Evolutionary conservation across 441 rosid species (phyloP).

Genomic region (Jatropha multifida): DNA sequence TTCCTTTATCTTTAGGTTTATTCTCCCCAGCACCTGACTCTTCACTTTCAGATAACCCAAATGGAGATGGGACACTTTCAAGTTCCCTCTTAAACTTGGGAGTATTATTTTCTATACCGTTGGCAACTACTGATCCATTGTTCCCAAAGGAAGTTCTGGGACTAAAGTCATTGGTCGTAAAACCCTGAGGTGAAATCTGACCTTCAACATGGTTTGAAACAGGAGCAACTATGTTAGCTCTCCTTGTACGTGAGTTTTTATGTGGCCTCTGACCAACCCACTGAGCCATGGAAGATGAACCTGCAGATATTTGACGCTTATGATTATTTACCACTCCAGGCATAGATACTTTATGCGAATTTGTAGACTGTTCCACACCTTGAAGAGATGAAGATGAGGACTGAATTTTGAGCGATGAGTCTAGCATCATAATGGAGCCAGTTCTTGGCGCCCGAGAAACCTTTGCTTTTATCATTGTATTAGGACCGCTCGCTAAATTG

Average conservation of each 20-base stretch:
- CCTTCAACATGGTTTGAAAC: conserved; percentile 58
- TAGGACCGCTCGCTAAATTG: conserved; percentile 47
- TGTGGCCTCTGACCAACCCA: conserved; percentile 97
- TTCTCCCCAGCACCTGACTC: conserved; percentile 86
- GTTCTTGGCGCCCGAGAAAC: conserved; percentile 71
- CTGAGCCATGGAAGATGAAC: conserved; percentile 86
- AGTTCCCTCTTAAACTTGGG: conserved; percentile 61
- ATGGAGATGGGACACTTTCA: conserved; percentile 68
- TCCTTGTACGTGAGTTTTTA: conserved; percentile 79
- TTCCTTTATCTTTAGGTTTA: conserved; percentile 58
- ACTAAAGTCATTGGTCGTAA: conserved; percentile 58
- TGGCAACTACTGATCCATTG: conserved; percentile 43
- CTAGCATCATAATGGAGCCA: conserved; percentile 60
- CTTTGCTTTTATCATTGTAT: conserved; percentile 61
- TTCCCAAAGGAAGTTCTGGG: conserved; percentile 55
- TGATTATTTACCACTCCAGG: conserved; percentile 45
- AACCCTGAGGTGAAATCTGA: conserved; percentile 61
- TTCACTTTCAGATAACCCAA: conserved; percentile 82
- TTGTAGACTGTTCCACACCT: conserved; percentile 54
- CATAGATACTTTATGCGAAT: conserved; percentile 40
- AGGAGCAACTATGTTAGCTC: conserved; percentile 81
- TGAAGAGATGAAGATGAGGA: conserved; percentile 58
- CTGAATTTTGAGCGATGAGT: conserved; percentile 61
- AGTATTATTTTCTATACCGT: conserved; percentile 41
- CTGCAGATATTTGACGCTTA: conserved; percentile 48